Evolutionary conservation across 2,329 filamentous ascomycete species (phyloP).

Genomic region (Arthrobotrys sinensis): DNA sequence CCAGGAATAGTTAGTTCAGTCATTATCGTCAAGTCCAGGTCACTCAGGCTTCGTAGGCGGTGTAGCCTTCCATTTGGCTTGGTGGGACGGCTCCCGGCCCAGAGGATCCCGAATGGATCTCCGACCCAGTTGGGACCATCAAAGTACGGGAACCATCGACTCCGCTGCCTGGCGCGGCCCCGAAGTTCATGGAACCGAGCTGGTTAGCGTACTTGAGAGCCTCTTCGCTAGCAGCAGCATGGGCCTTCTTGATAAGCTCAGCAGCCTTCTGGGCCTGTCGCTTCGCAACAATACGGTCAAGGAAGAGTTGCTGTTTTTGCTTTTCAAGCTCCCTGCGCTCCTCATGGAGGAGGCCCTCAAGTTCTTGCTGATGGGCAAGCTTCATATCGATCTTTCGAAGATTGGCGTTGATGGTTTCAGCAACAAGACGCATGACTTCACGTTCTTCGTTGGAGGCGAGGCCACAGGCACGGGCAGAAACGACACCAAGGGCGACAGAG

Average conservation of each 20-base stretch:
- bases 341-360: constrained; percentile 91
- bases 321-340: constrained; percentile 94
- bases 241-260: constrained; percentile 75
- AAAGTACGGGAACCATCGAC: constrained; percentile 70
- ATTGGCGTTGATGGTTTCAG: constrained; percentile 92
- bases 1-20: constrained; percentile 9
- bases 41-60: constrained; percentile 50
- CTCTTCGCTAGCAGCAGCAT: constrained; percentile 67
- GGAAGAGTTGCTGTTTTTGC: constrained; percentile 90
- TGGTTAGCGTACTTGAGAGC: constrained; percentile 66
- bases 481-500: constrained; percentile 86
- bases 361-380: constrained; percentile 94
- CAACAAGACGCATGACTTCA: constrained; percentile 93
- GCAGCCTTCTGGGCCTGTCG: constrained; percentile 87
- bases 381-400: constrained; percentile 96
- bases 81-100: constrained; percentile 48
- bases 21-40: constrained; percentile 9
- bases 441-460: constrained; percentile 96
- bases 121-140: constrained; percentile 38
- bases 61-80: constrained; percentile 57
- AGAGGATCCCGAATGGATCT: constrained; percentile 35
- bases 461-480: constrained; percentile 86
- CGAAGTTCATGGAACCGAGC: constrained; percentile 62
- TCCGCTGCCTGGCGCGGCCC: constrained; percentile 48
- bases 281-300: constrained; percentile 92